Percentiles rank a stretch among this genome's conserved stretches.
Evolutionary conservation across 177 flowering plant species (phyloP).

Genomic region (Vitis hybrid): DNA sequence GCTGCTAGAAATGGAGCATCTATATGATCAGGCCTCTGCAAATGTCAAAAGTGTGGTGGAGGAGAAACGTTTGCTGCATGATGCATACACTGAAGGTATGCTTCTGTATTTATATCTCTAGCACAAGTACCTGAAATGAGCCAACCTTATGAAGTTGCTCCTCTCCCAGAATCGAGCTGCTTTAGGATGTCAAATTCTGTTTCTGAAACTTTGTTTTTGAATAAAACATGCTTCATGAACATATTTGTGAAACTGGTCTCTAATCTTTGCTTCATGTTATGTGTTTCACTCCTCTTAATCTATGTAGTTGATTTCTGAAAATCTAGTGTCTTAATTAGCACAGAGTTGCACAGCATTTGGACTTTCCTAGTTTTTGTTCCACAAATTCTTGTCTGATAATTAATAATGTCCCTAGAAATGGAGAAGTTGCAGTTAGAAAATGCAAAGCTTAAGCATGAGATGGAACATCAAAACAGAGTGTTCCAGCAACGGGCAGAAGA

Average conservation of each 20-base stretch:
- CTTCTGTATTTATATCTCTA: background rate
- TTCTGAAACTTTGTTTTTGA: too few species aligned
- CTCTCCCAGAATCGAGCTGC: too few species aligned
- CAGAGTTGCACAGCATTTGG: background rate
- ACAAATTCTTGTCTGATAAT: background rate
- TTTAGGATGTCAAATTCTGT: too few species aligned
- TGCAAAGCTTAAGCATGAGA: slow-evolving; percentile 17
- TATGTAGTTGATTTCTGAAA: too few species aligned
- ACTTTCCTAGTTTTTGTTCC: background rate
- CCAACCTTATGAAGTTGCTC: too few species aligned
- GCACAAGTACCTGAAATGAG: too few species aligned
- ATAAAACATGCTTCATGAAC: too few species aligned
- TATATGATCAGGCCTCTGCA: slow-evolving; percentile 4
- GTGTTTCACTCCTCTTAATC: too few species aligned
- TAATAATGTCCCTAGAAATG: slow-evolving; percentile 12
- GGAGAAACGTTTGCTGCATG: slow-evolving; percentile 12
- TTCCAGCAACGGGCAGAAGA: slow-evolving; percentile 18
- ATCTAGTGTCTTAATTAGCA: too few species aligned
- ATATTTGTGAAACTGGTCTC: too few species aligned
- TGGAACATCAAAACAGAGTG: slow-evolving; percentile 16
- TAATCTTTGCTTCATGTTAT: too few species aligned
- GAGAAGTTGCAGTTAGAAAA: slow-evolving; percentile 12
- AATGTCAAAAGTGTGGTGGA: slow-evolving; percentile 4
- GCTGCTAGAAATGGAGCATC: slow-evolving; percentile 16
- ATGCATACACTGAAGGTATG: slow-evolving; percentile 14